Evolutionary conservation across 129 eudicot species (phyloP).

Genomic region (Helianthus tuberosus): DNA sequence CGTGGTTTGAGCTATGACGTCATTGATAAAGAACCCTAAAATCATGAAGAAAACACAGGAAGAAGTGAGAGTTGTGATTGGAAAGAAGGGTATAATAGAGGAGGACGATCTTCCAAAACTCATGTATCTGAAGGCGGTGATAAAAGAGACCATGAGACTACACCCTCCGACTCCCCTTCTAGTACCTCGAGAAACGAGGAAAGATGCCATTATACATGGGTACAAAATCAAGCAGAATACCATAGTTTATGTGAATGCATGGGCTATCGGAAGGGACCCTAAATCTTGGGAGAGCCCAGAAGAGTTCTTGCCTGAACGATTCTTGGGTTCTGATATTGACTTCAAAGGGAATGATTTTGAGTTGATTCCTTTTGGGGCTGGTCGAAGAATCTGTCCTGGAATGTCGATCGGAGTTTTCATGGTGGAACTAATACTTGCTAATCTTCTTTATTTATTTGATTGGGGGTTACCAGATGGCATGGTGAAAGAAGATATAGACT

Average conservation of each 20-base stretch:
- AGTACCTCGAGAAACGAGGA: constrained; percentile 26
- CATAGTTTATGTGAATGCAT: constrained; percentile 29
- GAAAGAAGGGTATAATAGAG: constrained; percentile 22
- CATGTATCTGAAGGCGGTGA: constrained; percentile 33
- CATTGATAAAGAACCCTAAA: constrained; percentile 38
- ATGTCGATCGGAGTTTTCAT: constrained; percentile 23
- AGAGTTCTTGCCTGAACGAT: constrained; percentile 44
- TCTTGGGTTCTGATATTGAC: constrained; percentile 28
- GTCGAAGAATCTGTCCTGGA: constrained; percentile 45
- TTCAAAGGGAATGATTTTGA: constrained; percentile 42
- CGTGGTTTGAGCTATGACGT: constrained; percentile 48
- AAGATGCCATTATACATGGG: constrained; percentile 21
- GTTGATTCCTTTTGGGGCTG: constrained; percentile 38
- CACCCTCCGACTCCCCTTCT: constrained; percentile 40
- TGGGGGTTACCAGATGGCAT: constrained; percentile 47
- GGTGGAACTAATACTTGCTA: constrained; percentile 38
- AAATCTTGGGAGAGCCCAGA: constrained; percentile 38
- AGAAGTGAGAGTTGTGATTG: constrained; percentile 34
- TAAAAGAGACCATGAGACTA: constrained; percentile 35
- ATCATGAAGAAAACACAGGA: constrained; percentile 47
- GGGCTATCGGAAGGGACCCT: constrained; percentile 45
- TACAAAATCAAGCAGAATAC: constrained; percentile 34
- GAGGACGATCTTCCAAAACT: constrained; percentile 39
- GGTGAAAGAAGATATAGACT: constrained; percentile 39
- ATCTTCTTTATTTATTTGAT: constrained; percentile 37